Conservation (phyloP, 2,329 filamentous ascomycete genomes). For the Alternaria gansuensis region DNA sequence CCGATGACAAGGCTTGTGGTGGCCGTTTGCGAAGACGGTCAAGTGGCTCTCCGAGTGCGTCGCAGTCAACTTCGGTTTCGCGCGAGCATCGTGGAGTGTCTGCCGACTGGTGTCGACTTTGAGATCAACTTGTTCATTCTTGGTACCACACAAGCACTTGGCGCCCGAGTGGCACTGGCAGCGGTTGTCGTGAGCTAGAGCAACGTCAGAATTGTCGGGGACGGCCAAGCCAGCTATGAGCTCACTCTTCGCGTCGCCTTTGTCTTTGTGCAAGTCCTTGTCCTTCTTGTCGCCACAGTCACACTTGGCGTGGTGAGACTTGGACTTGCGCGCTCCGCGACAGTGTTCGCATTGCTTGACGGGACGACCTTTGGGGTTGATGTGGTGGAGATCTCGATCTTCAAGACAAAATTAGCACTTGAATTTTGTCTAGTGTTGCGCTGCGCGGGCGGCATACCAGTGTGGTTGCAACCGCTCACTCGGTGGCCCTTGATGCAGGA, state of each 20-base stretch:
- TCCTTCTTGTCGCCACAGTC: conserved; percentile 94
- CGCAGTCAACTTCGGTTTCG: conserved; percentile 65
- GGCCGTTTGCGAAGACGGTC: conserved; percentile 69
- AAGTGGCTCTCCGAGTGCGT: conserved; percentile 68
- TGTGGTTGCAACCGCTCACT: conserved; percentile 97
- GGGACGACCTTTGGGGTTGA: conserved; percentile 96
- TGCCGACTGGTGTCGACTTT: conserved; percentile 55
- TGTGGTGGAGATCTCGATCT: conserved; percentile 93
- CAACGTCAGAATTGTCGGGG: conserved; percentile 44
- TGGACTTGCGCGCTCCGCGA: conserved; percentile 93
- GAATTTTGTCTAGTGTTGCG: conserved; percentile 17
- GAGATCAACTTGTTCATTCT: conserved; percentile 64
- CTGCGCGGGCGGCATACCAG: conserved; percentile 67
- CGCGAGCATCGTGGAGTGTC: conserved; percentile 57
- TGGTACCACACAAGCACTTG: conserved; percentile 67
- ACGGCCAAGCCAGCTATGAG: conserved; percentile 44
- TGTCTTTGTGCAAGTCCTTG: conserved; percentile 61
- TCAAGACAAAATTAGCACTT: conserved; percentile 33
- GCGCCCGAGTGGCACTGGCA: conserved; percentile 67
- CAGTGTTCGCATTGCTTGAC: conserved; percentile 98
- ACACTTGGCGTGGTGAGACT: conserved; percentile 92
- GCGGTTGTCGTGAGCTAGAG: conserved; percentile 50
- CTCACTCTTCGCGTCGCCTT: conserved; percentile 53
- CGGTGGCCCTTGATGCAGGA: conserved; percentile 98
- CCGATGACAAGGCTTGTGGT: conserved; percentile 71